Evolutionary conservation across 2,329 filamentous ascomycete genomes (phyloP), one percentile per base, ranked within the genome.

Genomic region (Aspergillus tubingensis): DNA sequence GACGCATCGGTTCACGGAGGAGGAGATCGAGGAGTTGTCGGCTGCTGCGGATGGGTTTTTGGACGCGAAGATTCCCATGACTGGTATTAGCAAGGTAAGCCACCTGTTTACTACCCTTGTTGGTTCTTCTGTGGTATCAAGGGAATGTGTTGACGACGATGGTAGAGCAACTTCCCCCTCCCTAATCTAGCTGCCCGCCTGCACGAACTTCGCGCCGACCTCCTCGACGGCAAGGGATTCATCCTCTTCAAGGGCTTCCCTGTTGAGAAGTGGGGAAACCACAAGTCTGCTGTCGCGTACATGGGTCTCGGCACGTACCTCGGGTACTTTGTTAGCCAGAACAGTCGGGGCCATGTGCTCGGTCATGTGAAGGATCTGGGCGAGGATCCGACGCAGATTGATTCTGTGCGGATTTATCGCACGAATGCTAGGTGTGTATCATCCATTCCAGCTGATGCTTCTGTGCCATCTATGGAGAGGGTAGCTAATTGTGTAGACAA

Each of bases 331-430:
- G 86, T 96, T 43, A 91, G 87, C 23, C 92, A 96, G 72, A 96
- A 96, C 79, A 88, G 88, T 17, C 86, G 87, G 17, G 92, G 92
- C 48, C 92, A 96, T 77, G 90, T 96, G 8, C 85, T 96, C 1
- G 92, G 92, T 7, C 92, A 96, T 74, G 92, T 96, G 68, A 94
- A 96, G 78, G 92, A 96, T 76, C 84, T 95, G 3, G 91, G 91
- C 49, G 92, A 93, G 67, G 91, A 96, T 74, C 83, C 89, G 25
- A 86, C 83, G 4, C 88, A 92, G 78, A 96, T 92, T 69, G 90
- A 96, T 79, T 89, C 88, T 68, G 91, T 96, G 62, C 88, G 92
- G 68, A 96, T 96, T 77, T 96, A 96, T 80, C 86, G 92, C 65
- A 96, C 92, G 2, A 91, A 92, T 65, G 92, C 91, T 54, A 82